These are phyloP conservation scores for Penicillium antarcticum DNA, from an alignment of 495 filamentous ascomycete species.

Conservation along the genomic window DNA sequence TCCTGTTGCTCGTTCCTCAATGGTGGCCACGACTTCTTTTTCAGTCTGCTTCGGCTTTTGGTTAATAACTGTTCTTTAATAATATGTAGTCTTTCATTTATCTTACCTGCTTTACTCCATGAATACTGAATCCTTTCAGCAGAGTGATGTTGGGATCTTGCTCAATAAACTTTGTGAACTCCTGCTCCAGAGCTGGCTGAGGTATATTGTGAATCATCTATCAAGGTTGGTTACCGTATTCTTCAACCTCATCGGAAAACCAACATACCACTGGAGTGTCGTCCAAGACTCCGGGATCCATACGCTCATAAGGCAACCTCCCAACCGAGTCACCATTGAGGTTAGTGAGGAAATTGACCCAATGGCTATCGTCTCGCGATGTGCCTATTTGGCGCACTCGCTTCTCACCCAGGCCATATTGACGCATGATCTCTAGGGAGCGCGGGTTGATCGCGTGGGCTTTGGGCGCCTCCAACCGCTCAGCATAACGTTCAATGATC, in stretches of 20 bases:
- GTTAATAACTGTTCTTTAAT: background rate
- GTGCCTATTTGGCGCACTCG: constrained; percentile 22
- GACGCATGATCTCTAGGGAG: constrained; percentile 28
- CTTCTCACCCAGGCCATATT: constrained; percentile 25
- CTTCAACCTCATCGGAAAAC: background rate
- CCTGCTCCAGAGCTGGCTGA: constrained; percentile 26
- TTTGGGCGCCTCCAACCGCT: constrained; percentile 25
- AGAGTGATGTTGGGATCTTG: constrained; percentile 7
- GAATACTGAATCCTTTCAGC: constrained; percentile 11
- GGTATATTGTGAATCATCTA: constrained; percentile 36
- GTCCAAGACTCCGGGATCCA: constrained; percentile 24
- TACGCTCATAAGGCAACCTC: constrained; percentile 27
- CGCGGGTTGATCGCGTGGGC: constrained; percentile 27
- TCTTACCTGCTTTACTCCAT: constrained; percentile 16
- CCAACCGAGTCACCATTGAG: constrained; percentile 25
- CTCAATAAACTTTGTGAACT: constrained; percentile 1
- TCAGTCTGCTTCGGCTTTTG: constrained; percentile 5
- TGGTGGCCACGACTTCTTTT: constrained; percentile 14
- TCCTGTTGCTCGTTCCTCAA: constrained; percentile 16
- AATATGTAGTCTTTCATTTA: background rate
- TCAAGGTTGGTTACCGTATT: background rate
- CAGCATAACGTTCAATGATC: constrained; percentile 24
- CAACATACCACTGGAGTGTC: constrained; percentile 22
- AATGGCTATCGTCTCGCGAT: constrained; percentile 19
- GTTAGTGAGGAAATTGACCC: constrained; percentile 30